phyloP scores from a whole-genome alignment of 495 filamentous ascomycete species.

The Wilcoxina mikolae region DNA sequence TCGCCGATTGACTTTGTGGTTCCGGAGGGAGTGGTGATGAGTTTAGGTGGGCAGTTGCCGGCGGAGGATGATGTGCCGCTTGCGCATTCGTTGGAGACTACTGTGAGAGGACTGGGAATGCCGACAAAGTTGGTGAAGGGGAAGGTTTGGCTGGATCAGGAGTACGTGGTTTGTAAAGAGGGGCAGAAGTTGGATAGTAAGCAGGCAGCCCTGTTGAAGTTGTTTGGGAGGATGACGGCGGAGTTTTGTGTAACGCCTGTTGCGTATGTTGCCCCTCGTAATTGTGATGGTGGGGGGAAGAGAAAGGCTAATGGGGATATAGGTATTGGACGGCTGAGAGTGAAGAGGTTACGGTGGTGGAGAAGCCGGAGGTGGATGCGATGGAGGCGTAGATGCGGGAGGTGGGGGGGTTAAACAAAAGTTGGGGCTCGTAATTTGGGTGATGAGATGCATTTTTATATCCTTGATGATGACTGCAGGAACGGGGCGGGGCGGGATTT shows the following conservation, averaged over 20 bases:
- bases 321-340: conserved; percentile 49
- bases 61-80: conserved; percentile 69
- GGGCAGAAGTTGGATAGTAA: conserved; percentile 71
- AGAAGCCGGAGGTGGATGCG: conserved; percentile 34
- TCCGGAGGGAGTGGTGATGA: conserved; percentile 61
- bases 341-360: conserved; percentile 41
- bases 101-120: conserved; percentile 69
- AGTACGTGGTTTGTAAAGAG: conserved; percentile 64
- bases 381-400: conserved; percentile 38
- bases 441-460: background rate
- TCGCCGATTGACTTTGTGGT: conserved; percentile 61
- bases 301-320: conserved; percentile 10
- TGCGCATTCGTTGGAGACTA: conserved; percentile 73
- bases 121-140: conserved; percentile 79
- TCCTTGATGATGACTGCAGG: background rate
- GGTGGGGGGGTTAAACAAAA: too few relatives aligned
- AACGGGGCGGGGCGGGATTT: background rate
- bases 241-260: conserved; percentile 72
- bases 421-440: background rate
- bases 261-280: conserved; percentile 33
- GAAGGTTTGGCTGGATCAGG: conserved; percentile 64
- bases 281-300: background rate
- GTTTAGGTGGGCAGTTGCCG: conserved; percentile 58
- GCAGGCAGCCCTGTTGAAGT: conserved; percentile 84
- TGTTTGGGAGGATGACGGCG: conserved; percentile 75